phyloP scores from a whole-genome alignment of 2,329 filamentous ascomycete species.

The Fusarium buxicola region DNA sequence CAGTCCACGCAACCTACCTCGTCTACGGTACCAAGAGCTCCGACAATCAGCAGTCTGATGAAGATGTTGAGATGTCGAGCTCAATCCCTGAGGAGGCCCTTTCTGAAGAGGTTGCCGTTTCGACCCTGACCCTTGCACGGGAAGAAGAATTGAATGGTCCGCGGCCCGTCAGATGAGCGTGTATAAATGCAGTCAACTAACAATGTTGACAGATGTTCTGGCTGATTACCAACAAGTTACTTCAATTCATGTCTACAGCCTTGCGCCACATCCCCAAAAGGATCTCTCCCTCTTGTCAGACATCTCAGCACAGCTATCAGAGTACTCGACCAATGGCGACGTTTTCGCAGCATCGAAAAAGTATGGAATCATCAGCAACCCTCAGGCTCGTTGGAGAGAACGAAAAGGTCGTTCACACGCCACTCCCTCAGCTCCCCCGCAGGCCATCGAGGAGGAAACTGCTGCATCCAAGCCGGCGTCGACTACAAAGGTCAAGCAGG shows the following conservation, averaged over 20 bases:
- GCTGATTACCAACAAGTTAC: slow-evolving; percentile 77
- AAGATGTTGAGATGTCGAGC: slow-evolving; percentile 77
- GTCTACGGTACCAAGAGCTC: slow-evolving; percentile 75
- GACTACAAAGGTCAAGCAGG: slow-evolving; percentile 43
- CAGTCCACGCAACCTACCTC: slow-evolving; percentile 93
- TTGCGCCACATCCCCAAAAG: slow-evolving; percentile 76
- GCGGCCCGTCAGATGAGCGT: neutral
- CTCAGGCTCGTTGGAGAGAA: slow-evolving; percentile 67
- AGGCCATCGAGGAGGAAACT: slow-evolving; percentile 33
- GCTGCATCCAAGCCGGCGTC: slow-evolving; percentile 22
- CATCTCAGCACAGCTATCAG: slow-evolving; percentile 71
- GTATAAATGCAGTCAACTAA: slow-evolving; percentile 11
- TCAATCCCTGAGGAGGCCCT: slow-evolving; percentile 67
- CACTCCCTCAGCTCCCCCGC: slow-evolving; percentile 44
- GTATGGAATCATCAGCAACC: slow-evolving; percentile 82
- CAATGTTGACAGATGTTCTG: slow-evolving; percentile 66
- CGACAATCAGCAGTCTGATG: slow-evolving; percentile 59
- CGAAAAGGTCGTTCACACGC: slow-evolving; percentile 51
- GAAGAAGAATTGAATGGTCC: slow-evolving; percentile 78
- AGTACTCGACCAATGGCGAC: slow-evolving; percentile 68
- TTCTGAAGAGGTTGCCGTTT: slow-evolving; percentile 64
- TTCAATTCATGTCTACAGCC: slow-evolving; percentile 88
- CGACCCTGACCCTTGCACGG: slow-evolving; percentile 73
- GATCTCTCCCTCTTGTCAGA: slow-evolving; percentile 79
- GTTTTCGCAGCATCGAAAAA: slow-evolving; percentile 67